A percentile compares a stretch with the other conserved stretches of the same genome.
These are phyloP conservation scores for Boletus rubescentipes DNA, from an alignment of 768 basidiomycete species.

Conservation along the genomic window DNA sequence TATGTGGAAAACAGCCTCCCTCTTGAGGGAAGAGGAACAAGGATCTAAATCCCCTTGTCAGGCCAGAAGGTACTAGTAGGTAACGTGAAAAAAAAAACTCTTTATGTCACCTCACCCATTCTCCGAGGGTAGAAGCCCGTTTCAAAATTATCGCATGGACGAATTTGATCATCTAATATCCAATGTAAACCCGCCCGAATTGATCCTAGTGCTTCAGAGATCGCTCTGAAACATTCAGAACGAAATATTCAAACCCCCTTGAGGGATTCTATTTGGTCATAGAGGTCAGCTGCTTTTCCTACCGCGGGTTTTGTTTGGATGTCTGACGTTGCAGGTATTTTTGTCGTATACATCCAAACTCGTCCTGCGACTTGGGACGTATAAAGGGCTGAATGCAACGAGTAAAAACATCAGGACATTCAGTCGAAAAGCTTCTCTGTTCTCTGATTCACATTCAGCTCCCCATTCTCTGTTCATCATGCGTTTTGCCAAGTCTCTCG, in stretches of 20 bases:
- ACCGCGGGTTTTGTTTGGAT: background rate
- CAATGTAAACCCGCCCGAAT: too few relatives aligned
- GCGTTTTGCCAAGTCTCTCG: slow-evolving; percentile 5
- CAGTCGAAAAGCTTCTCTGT: background rate
- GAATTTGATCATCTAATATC: too few relatives aligned
- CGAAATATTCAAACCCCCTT: too few relatives aligned
- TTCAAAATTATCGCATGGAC: background rate
- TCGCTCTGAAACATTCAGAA: too few relatives aligned
- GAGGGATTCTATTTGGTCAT: too few relatives aligned
- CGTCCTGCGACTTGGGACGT: background rate
- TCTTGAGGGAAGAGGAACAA: too few relatives aligned
- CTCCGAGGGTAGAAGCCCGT: background rate
- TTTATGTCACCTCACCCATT: too few relatives aligned
- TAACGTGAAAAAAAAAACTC: too few relatives aligned
- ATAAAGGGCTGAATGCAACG: background rate
- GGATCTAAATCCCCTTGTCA: too few relatives aligned
- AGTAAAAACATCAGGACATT: background rate
- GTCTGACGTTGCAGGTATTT: background rate
- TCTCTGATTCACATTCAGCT: background rate
- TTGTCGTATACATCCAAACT: background rate
- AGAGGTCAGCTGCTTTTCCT: background rate
- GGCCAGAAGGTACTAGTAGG: too few relatives aligned
- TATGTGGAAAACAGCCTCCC: too few relatives aligned
- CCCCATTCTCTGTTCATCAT: slow-evolving; percentile 1
- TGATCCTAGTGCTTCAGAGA: too few relatives aligned